Percentiles rank a stretch among this genome's conserved stretches.
Evolutionary conservation across 2,329 filamentous ascomycete species (phyloP).

Genomic region (Aspergillus thermomutatus): DNA sequence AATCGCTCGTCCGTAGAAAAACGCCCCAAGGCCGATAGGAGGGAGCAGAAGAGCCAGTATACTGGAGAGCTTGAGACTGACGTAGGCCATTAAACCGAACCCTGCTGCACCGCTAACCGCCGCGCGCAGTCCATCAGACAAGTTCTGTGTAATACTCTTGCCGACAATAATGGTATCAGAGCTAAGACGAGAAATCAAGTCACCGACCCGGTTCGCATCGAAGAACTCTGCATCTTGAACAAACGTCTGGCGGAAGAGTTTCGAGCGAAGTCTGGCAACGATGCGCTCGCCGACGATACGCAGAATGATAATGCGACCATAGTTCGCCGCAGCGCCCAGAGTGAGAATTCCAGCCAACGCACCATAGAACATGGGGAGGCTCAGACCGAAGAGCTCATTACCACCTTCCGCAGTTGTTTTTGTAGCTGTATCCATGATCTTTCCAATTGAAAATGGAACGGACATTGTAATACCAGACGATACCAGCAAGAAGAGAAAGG

Average conservation of each 20-base stretch:
- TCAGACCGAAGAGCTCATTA: slow-evolving; percentile 73
- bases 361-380: slow-evolving; percentile 82
- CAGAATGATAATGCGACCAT: slow-evolving; percentile 86
- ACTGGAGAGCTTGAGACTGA: slow-evolving; percentile 84
- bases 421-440: slow-evolving; percentile 88
- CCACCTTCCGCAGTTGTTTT: slow-evolving; percentile 64
- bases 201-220: slow-evolving; percentile 93
- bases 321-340: slow-evolving; percentile 84
- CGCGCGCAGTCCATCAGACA: slow-evolving; percentile 91
- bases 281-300: slow-evolving; percentile 94
- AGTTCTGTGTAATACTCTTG: slow-evolving; percentile 96
- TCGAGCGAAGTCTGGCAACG: slow-evolving; percentile 81
- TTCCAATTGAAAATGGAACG: slow-evolving; percentile 93
- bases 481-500: slow-evolving; percentile 80
- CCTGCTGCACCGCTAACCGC: slow-evolving; percentile 87
- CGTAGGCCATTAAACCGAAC: slow-evolving; percentile 91
- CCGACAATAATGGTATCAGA: slow-evolving; percentile 97
- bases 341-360: slow-evolving; percentile 74
- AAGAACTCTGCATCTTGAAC: slow-evolving; percentile 99
- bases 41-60: slow-evolving; percentile 85
- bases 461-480: slow-evolving; percentile 94
- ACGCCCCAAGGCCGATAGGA: slow-evolving; percentile 82
- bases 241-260: slow-evolving; percentile 87
- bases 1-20: slow-evolving; percentile 86
- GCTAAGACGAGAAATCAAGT: slow-evolving; percentile 90